Conservation (phyloP, 2,329 filamentous ascomycete genomes). For the Epichloe baconii region DNA sequence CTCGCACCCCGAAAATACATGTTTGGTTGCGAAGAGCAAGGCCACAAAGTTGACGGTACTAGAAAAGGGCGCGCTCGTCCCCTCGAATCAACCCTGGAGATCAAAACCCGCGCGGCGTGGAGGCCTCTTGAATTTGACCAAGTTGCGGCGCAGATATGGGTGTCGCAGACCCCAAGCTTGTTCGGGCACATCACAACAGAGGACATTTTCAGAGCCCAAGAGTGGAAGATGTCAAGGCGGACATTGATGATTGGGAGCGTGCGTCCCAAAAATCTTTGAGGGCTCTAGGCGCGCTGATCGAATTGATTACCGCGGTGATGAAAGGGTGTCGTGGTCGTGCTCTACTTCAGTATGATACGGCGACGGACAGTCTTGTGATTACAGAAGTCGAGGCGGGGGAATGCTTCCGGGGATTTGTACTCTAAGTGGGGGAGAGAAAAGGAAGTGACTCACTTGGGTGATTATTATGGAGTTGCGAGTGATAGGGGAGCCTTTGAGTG, state of each 20-base stretch:
- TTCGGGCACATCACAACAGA: constrained; percentile 27
- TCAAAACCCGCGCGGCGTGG: constrained; percentile 28
- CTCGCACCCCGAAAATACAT: neutral
- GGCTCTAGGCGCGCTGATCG: constrained; percentile 20
- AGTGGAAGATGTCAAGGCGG: constrained; percentile 19
- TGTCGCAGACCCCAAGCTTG: constrained; percentile 33
- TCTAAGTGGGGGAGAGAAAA: constrained; percentile 1
- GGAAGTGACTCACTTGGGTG: neutral
- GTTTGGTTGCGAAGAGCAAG: neutral
- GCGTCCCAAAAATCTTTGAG: constrained; percentile 18
- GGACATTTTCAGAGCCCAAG: constrained; percentile 21
- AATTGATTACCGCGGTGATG: constrained; percentile 2
- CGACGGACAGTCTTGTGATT: constrained; percentile 1
- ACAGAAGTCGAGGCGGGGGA: neutral
- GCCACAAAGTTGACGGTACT: constrained; percentile 18
- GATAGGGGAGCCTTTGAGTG: too few species aligned
- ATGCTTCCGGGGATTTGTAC: constrained; percentile 2
- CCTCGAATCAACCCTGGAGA: constrained; percentile 26
- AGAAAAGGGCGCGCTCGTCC: constrained; percentile 18
- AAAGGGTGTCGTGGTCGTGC: neutral
- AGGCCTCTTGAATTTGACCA: constrained; percentile 21
- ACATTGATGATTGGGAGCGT: constrained; percentile 23
- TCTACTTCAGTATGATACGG: neutral
- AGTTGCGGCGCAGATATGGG: constrained; percentile 29
- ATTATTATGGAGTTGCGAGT: too few species aligned